Conservation (phyloP, 1,284 basidiomycete species). For the Sporisorium iseilematis-ciliati region DNA sequence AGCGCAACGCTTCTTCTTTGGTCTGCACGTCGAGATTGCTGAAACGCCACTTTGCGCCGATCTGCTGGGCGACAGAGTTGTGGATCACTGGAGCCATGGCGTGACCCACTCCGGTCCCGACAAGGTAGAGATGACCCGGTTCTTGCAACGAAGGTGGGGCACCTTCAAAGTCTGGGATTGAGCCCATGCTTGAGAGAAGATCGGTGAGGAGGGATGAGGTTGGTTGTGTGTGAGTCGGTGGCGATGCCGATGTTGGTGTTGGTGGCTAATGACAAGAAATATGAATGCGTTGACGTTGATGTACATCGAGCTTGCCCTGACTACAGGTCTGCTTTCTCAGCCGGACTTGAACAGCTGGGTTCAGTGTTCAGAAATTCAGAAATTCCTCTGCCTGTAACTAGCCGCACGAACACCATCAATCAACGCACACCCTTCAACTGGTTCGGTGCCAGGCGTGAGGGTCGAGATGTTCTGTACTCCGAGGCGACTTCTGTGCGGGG, state of each 20-base stretch:
- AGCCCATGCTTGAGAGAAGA: conserved; percentile 6
- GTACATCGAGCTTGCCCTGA: too few species aligned
- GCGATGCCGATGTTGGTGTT: neutral
- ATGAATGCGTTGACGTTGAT: too few species aligned
- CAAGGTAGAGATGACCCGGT: conserved; percentile 11
- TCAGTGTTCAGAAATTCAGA: too few species aligned
- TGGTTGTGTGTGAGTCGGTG: too few species aligned
- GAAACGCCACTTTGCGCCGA: conserved; percentile 17
- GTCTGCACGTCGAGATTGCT: conserved; percentile 18
- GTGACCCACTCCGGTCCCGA: conserved; percentile 11
- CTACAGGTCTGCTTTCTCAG: too few species aligned
- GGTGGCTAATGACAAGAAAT: neutral
- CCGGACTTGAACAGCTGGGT: too few species aligned
- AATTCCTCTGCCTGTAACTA: too few species aligned
- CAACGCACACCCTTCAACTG: too few species aligned
- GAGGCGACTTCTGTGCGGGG: too few species aligned
- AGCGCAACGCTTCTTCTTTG: conserved; percentile 16
- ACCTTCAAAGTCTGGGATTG: conserved; percentile 2
- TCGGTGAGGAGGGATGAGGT: neutral
- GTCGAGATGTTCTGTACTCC: too few species aligned
- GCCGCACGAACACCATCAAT: too few species aligned
- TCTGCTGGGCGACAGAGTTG: conserved; percentile 17
- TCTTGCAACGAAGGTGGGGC: conserved; percentile 12
- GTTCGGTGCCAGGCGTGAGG: too few species aligned
- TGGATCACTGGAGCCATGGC: conserved; percentile 18